Evolutionary conservation across 495 filamentous ascomycete species (phyloP).

Genomic region (Apiosordaria backusii): DNA sequence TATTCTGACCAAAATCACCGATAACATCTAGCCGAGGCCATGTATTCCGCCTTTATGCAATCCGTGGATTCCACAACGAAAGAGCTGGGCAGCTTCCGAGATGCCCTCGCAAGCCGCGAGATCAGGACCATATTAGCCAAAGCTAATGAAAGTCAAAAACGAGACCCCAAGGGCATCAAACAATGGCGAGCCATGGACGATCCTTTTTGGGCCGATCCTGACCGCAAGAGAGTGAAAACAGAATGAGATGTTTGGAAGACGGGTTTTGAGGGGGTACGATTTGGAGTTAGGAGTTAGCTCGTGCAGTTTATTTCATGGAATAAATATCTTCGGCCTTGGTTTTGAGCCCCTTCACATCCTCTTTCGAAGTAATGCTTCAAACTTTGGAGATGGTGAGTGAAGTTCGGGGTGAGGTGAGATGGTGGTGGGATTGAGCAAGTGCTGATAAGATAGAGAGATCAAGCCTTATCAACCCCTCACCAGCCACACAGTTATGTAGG

Average conservation of each 20-base stretch:
- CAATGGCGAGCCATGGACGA: conserved; percentile 49
- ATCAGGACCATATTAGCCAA: conserved; percentile 40
- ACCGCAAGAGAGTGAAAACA: conserved; percentile 13
- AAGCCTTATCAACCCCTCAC: neutral
- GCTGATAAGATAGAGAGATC: neutral
- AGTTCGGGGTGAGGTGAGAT: neutral
- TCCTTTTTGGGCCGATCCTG: conserved; percentile 42
- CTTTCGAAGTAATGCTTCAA: neutral
- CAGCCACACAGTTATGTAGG: conserved; percentile 10
- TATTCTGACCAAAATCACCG: conserved; percentile 13
- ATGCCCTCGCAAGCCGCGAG: conserved; percentile 38
- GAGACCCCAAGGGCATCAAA: conserved; percentile 47
- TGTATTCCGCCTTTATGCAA: conserved; percentile 38
- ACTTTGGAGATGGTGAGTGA: neutral
- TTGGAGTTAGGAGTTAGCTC: neutral
- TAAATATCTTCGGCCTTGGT: neutral
- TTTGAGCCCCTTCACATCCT: neutral
- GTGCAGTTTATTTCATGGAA: neutral
- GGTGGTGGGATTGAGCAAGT: neutral
- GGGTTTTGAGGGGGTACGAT: neutral
- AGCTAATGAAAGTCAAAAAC: conserved; percentile 42
- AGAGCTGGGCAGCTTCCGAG: conserved; percentile 44
- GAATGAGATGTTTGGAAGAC: neutral
- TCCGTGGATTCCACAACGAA: conserved; percentile 35
- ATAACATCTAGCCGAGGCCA: conserved; percentile 34